Conservation (phyloP, 768 basidiomycete genomes). For the Punctularia strigosozonata region DNA sequence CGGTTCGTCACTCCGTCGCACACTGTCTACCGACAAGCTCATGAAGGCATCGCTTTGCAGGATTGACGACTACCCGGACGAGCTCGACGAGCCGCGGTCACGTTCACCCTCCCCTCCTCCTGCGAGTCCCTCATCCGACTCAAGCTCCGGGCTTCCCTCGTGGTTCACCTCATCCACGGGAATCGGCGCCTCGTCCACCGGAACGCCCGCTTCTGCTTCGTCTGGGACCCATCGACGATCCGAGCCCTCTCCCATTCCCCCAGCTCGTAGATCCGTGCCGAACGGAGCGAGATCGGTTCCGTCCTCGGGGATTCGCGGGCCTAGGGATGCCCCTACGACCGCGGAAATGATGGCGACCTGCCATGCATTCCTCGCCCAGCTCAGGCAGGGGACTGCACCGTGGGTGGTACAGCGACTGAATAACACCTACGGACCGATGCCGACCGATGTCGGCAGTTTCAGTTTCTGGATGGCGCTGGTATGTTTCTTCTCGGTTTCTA, state of each 20-base stretch:
- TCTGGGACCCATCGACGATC: slow-evolving; percentile 1
- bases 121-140: slow-evolving; percentile 4
- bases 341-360: slow-evolving; percentile 39
- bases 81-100: slow-evolving; percentile 6
- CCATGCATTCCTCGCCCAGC: slow-evolving; percentile 46
- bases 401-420: slow-evolving; percentile 89
- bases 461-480: slow-evolving; percentile 84
- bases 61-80: slow-evolving; percentile 10
- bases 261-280: slow-evolving; percentile 14
- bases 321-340: too few relatives aligned
- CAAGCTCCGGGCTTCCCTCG: neutral
- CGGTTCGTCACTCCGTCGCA: slow-evolving; percentile 17
- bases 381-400: slow-evolving; percentile 65
- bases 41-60: slow-evolving; percentile 6
- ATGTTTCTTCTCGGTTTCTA: slow-evolving; percentile 14
- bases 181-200: too few relatives aligned
- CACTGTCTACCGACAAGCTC: neutral
- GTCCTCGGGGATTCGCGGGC: too few relatives aligned
- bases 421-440: slow-evolving; percentile 68
- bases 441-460: slow-evolving; percentile 57
- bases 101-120: neutral
- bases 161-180: neutral
- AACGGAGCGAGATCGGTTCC: too few relatives aligned
- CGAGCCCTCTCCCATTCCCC: neutral
- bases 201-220: too few relatives aligned